phyloP scores from a whole-genome alignment of 2,329 filamentous ascomycete genomes.

The Bisporella sp. region DNA sequence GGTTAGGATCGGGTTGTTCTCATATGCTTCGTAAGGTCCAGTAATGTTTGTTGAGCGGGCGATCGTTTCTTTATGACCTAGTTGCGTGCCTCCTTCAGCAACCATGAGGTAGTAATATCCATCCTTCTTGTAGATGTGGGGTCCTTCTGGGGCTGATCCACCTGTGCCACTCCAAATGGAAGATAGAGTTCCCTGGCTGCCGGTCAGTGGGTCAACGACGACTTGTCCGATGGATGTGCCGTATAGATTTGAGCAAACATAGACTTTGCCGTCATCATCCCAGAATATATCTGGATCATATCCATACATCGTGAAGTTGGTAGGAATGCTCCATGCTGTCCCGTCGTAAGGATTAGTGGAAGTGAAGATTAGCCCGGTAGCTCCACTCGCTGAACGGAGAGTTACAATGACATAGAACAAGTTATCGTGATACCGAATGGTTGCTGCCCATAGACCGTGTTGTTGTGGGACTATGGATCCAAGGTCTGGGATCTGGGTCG shows the following conservation, averaged over 20 bases:
- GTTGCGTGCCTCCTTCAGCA: slow-evolving; percentile 46
- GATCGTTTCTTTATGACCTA: slow-evolving; percentile 35
- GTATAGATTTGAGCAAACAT: too few species aligned
- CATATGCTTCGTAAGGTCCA: slow-evolving; percentile 51
- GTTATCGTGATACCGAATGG: slow-evolving; percentile 35
- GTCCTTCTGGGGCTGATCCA: slow-evolving; percentile 40
- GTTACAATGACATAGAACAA: slow-evolving; percentile 40
- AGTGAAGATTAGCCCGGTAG: slow-evolving; percentile 37
- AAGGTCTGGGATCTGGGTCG: slow-evolving; percentile 32
- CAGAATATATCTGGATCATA: slow-evolving; percentile 42
- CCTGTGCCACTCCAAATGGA: slow-evolving; percentile 43
- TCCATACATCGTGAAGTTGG: slow-evolving; percentile 43
- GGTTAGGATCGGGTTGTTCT: slow-evolving; percentile 34
- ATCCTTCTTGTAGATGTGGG: slow-evolving; percentile 45
- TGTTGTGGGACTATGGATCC: slow-evolving; percentile 26
- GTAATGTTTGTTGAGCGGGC: slow-evolving; percentile 43
- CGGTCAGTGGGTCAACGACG: slow-evolving; percentile 31
- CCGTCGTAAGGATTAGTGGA: slow-evolving; percentile 33
- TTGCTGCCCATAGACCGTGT: slow-evolving; percentile 41
- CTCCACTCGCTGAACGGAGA: slow-evolving; percentile 29
- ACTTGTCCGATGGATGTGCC: background rate
- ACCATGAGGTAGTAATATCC: slow-evolving; percentile 46
- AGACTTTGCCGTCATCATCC: slow-evolving; percentile 47
- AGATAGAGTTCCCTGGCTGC: too few species aligned
- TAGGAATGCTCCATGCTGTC: slow-evolving; percentile 36